Conservation (phyloP, 2,329 filamentous ascomycete species). For the Amauroascus niger region DNA sequence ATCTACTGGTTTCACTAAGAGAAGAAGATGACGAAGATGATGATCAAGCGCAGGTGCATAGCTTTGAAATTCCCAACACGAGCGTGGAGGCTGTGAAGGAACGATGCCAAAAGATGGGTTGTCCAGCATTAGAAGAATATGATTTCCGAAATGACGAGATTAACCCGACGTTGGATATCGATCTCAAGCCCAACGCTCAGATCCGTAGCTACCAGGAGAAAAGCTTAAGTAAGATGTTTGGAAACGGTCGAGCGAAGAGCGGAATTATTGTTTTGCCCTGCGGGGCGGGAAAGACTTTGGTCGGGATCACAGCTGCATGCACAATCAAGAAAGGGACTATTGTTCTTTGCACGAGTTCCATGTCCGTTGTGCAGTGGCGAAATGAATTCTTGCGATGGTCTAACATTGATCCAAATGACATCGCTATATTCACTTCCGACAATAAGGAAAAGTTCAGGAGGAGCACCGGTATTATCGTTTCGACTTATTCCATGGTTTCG, state of each 20-base stretch:
- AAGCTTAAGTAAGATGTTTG: slow-evolving; percentile 98
- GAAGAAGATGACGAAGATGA: slow-evolving; percentile 75
- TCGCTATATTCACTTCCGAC: slow-evolving; percentile 89
- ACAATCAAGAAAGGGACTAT: slow-evolving; percentile 96
- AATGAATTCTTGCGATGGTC: slow-evolving; percentile 98
- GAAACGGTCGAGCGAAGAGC: slow-evolving; percentile 92
- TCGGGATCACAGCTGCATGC: slow-evolving; percentile 96
- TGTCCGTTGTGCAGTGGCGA: slow-evolving; percentile 96
- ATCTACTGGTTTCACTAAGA: slow-evolving; percentile 59
- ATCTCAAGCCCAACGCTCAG: slow-evolving; percentile 76
- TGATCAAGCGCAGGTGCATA: slow-evolving; percentile 79
- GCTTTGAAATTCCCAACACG: slow-evolving; percentile 78
- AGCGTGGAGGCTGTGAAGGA: slow-evolving; percentile 81
- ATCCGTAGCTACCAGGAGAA: slow-evolving; percentile 96
- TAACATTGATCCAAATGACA: slow-evolving; percentile 89
- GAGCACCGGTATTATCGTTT: slow-evolving; percentile 91
- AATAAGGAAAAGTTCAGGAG: slow-evolving; percentile 78
- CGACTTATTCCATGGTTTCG: slow-evolving; percentile 98
- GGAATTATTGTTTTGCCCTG: slow-evolving; percentile 96
- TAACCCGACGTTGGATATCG: slow-evolving; percentile 88
- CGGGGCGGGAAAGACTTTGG: slow-evolving; percentile 91
- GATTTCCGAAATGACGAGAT: slow-evolving; percentile 86
- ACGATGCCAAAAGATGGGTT: slow-evolving; percentile 74
- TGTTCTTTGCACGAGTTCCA: slow-evolving; percentile 89
- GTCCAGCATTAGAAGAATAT: slow-evolving; percentile 90